phyloP scores from a whole-genome alignment of 805 yeast species.

The Candida orba region DNA sequence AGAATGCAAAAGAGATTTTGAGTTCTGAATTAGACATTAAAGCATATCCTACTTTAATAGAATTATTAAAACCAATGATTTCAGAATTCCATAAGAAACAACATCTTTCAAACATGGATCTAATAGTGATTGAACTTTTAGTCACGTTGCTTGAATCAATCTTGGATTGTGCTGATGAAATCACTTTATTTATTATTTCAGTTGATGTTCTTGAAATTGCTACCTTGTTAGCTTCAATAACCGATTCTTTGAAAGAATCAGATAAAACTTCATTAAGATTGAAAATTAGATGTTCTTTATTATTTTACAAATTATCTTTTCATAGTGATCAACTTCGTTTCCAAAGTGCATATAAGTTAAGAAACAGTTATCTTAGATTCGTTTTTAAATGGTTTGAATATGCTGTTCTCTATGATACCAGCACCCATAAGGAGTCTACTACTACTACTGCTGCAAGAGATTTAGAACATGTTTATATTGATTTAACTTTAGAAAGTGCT shows the following conservation, averaged over 20 bases:
- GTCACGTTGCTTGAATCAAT: slow-evolving; percentile 38
- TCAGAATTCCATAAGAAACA: slow-evolving; percentile 24
- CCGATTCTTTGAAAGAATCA: slow-evolving; percentile 9
- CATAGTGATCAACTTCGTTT: slow-evolving; percentile 29
- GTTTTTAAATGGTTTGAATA: slow-evolving; percentile 48
- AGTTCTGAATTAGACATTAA: slow-evolving; percentile 58
- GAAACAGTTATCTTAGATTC: slow-evolving; percentile 41
- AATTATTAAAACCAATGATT: slow-evolving; percentile 34
- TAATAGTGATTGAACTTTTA: slow-evolving; percentile 41
- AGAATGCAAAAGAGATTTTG: slow-evolving; percentile 64
- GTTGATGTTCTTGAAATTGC: slow-evolving; percentile 25
- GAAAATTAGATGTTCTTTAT: slow-evolving; percentile 37
- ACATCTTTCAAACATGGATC: slow-evolving; percentile 22
- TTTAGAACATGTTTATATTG: slow-evolving; percentile 42
- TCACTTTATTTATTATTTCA: slow-evolving; percentile 27
- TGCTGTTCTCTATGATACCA: slow-evolving; percentile 37
- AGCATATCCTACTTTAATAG: slow-evolving; percentile 42
- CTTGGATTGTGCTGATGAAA: slow-evolving; percentile 27
- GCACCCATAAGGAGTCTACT: slow-evolving; percentile 9
- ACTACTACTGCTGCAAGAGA: slow-evolving; percentile 25
- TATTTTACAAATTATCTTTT: slow-evolving; percentile 29
- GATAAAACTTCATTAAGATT: slow-evolving; percentile 24
- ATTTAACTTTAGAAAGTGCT: slow-evolving; percentile 59
- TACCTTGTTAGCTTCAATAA: slow-evolving; percentile 12
- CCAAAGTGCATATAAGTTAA: slow-evolving; percentile 38